These are phyloP conservation scores for Botrytis tulipae DNA, from an alignment of 2,329 filamentous ascomycete species.

Conservation along the genomic window DNA sequence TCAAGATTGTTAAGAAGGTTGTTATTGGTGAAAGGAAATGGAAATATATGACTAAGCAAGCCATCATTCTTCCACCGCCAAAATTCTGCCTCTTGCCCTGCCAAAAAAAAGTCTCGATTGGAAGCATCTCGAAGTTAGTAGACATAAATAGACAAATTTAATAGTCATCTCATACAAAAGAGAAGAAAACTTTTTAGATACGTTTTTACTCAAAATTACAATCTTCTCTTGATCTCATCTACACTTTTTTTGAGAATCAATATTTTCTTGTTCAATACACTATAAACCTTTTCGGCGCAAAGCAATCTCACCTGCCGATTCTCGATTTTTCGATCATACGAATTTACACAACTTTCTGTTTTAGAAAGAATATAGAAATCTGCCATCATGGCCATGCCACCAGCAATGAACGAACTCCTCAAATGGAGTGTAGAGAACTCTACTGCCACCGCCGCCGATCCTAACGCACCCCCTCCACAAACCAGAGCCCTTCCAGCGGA, in stretches of 20 bases:
- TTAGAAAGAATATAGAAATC: neutral
- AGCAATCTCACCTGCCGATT: neutral
- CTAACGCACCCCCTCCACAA: constrained; percentile 30
- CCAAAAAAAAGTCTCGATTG: neutral
- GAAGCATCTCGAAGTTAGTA: constrained; percentile 13
- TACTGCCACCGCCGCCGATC: constrained; percentile 38
- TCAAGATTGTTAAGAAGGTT: neutral
- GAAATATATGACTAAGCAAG: neutral
- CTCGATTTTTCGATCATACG: neutral
- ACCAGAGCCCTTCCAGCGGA: constrained; percentile 60
- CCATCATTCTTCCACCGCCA: neutral
- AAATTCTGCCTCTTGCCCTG: constrained; percentile 2
- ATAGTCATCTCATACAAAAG: neutral
- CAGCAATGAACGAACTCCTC: constrained; percentile 39
- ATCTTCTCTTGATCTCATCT: neutral
- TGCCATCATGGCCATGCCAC: constrained; percentile 31
- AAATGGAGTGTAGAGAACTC: constrained; percentile 57
- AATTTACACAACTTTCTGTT: neutral
- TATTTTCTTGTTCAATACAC: neutral
- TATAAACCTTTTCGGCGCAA: neutral
- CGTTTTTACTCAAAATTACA: neutral
- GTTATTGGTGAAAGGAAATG: neutral
- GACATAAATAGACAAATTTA: neutral
- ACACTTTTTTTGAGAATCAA: neutral
- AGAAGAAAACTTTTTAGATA: neutral